Evolutionary conservation across 441 rosid genomes (phyloP).

Genomic region (Brassica balearica): DNA sequence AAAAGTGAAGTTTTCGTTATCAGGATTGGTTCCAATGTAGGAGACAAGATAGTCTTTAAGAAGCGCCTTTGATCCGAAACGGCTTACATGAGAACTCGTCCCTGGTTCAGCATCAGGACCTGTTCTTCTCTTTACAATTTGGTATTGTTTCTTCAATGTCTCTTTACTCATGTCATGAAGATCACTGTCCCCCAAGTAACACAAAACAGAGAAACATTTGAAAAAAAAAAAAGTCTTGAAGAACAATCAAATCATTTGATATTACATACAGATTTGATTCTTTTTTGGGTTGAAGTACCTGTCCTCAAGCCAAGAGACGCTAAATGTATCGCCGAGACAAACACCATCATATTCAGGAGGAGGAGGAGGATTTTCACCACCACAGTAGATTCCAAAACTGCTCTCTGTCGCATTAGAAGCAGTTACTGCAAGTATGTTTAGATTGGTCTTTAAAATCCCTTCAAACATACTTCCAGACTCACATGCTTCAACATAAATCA

Average conservation of each 20-base stretch:
- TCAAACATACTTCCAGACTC: slow-evolving; percentile 81
- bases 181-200: slow-evolving; percentile 43
- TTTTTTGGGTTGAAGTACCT: slow-evolving; percentile 47
- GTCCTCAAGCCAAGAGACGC: slow-evolving; percentile 83
- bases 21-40: slow-evolving; percentile 55
- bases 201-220: background rate
- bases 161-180: slow-evolving; percentile 52
- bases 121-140: slow-evolving; percentile 56
- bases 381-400: slow-evolving; percentile 63
- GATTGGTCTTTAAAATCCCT: slow-evolving; percentile 56
- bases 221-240: background rate
- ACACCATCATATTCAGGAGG: slow-evolving; percentile 41
- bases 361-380: slow-evolving; percentile 45
- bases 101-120: slow-evolving; percentile 17
- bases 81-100: slow-evolving; percentile 56
- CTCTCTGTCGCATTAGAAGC: slow-evolving; percentile 59
- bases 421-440: slow-evolving; percentile 61
- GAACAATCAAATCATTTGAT: slow-evolving; percentile 5
- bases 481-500: slow-evolving; percentile 74
- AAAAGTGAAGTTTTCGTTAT: slow-evolving; percentile 31
- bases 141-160: slow-evolving; percentile 52
- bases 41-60: slow-evolving; percentile 43
- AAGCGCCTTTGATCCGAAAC: slow-evolving; percentile 54
- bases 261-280: background rate
- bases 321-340: slow-evolving; percentile 72